These are phyloP conservation scores for Chara braunii DNA, from an alignment of 139 green algal species.

Conservation along the genomic window DNA sequence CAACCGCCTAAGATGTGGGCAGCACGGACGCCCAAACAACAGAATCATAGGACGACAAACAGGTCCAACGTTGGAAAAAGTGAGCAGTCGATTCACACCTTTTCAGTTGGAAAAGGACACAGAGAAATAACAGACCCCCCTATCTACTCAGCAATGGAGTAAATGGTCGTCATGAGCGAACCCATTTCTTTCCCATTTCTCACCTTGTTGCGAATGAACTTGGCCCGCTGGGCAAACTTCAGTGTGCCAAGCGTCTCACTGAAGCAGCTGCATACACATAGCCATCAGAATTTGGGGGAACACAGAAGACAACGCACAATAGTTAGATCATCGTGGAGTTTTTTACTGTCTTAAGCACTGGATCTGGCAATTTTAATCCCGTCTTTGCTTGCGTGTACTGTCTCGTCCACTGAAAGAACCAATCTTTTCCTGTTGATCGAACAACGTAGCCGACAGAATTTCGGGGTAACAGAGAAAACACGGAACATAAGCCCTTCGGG, in stretches of 20 bases:
- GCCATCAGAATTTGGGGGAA: no score
- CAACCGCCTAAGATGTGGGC: conserved; percentile 43
- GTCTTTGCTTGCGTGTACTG: no score
- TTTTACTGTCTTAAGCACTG: no score
- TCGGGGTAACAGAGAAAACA: no score
- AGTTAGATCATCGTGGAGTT: no score
- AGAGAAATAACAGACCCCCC: not conserved
- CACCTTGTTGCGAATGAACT: conserved; percentile 78
- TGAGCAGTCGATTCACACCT: not conserved
- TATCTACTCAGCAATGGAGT: not conserved
- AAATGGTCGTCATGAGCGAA: not conserved
- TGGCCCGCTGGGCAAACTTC: conserved; percentile 72
- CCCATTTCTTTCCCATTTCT: not conserved
- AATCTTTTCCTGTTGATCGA: no score
- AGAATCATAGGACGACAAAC: not conserved
- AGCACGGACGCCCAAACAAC: conserved; percentile 11
- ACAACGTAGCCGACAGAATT: no score
- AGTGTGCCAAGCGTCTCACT: conserved; percentile 89
- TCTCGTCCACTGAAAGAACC: no score
- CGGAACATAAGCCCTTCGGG: no score
- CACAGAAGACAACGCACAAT: no score
- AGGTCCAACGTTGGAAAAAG: conserved; percentile 5
- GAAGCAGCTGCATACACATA: conserved; percentile 48
- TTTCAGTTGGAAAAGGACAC: not conserved
- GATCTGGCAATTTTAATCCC: no score